Conservation (phyloP, 306 rosid genomes). For the Castanopsis chinensis region DNA sequence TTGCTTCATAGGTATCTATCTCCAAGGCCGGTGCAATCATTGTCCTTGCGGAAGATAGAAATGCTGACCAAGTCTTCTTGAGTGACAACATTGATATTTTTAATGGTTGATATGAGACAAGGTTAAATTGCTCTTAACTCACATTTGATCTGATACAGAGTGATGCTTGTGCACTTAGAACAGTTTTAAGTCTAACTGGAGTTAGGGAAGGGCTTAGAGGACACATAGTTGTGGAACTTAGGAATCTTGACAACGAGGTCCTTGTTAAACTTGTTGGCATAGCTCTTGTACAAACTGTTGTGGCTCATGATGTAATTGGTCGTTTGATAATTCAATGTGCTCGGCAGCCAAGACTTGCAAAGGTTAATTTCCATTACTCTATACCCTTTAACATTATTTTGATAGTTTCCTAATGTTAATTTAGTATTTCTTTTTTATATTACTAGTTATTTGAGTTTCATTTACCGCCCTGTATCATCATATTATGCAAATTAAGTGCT, state of each 20-base stretch:
- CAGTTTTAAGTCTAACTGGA: slow-evolving; percentile 86
- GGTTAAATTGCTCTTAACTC: slow-evolving; percentile 25
- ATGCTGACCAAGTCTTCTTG: slow-evolving; percentile 82
- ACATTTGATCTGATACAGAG: slow-evolving; percentile 57
- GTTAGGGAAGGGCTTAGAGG: slow-evolving; percentile 85
- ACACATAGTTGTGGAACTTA: slow-evolving; percentile 84
- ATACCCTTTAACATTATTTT: not conserved
- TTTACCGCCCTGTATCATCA: not conserved
- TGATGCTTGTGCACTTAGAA: slow-evolving; percentile 90
- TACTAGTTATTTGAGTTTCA: not conserved
- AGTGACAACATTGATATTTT: slow-evolving; percentile 12
- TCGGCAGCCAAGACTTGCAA: slow-evolving; percentile 93
- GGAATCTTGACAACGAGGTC: slow-evolving; percentile 89
- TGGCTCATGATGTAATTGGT: slow-evolving; percentile 95
- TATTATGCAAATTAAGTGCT: slow-evolving; percentile 17
- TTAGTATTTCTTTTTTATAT: too few species aligned
- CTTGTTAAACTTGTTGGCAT: slow-evolving; percentile 95
- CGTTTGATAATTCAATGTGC: slow-evolving; percentile 98
- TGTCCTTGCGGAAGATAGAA: slow-evolving; percentile 91
- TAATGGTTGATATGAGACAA: slow-evolving; percentile 4
- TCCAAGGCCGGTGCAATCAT: slow-evolving; percentile 90
- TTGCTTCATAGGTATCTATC: slow-evolving; percentile 64
- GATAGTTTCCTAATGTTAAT: not conserved
- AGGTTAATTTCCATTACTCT: slow-evolving; percentile 47
- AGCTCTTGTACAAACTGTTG: slow-evolving; percentile 90